Percentiles rank a stretch among this genome's conserved stretches.
Evolutionary conservation across 208 protist genomes (phyloP).

Genomic region (Leishmania aethiopica): DNA sequence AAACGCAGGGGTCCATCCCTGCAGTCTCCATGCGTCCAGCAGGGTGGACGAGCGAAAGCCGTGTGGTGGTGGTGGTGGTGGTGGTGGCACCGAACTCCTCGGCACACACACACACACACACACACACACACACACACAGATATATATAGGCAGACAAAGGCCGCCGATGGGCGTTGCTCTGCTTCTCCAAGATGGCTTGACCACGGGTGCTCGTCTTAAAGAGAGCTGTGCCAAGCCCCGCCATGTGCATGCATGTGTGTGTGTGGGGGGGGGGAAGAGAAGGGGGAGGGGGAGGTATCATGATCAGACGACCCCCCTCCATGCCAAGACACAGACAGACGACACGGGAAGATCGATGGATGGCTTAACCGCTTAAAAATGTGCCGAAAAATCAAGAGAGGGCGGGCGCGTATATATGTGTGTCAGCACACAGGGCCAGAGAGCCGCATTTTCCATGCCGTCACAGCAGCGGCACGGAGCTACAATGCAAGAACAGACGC

Average conservation of each 20-base stretch:
- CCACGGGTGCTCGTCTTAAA: not conserved
- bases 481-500: not conserved
- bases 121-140: not conserved
- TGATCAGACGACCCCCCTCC: not conserved
- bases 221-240: not conserved
- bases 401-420: not conserved
- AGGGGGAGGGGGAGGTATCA: not conserved
- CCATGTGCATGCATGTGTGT: not conserved
- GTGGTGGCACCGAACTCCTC: not conserved
- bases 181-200: too few species aligned
- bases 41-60: not conserved
- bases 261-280: not conserved
- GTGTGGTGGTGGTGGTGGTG: not conserved
- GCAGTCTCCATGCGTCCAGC: not conserved
- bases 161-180: not conserved
- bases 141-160: not conserved
- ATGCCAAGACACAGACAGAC: not conserved
- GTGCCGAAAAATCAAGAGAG: not conserved
- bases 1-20: not conserved
- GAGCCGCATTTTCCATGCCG: not conserved
- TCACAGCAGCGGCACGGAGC: not conserved
- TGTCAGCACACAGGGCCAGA: not conserved
- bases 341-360: not conserved
- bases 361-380: slow-evolving; percentile 2
- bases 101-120: not conserved